These are phyloP conservation scores for Aspergillus nidulans DNA, from an alignment of 495 filamentous ascomycete species.

Conservation along the genomic window DNA sequence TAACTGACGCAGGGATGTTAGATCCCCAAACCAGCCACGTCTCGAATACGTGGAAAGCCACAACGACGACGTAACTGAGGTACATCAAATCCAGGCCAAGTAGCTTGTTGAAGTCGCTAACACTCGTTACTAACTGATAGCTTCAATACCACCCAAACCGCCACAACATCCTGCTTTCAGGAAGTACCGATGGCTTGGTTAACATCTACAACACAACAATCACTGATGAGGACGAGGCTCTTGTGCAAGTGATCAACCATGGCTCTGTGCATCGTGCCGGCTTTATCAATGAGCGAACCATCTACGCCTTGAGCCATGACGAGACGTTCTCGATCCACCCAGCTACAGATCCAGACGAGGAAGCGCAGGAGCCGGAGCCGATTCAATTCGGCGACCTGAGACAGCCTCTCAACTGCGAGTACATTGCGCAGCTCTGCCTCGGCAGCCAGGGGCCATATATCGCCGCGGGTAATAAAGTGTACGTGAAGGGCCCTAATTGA, in stretches of 20 bases:
- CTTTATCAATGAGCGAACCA: conserved; percentile 63
- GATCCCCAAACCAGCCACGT: conserved; percentile 49
- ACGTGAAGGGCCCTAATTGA: conserved; percentile 11
- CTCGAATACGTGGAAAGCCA: conserved; percentile 79
- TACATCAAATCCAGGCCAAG: conserved; percentile 23
- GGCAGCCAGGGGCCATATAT: conserved; percentile 47
- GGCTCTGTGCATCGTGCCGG: conserved; percentile 80
- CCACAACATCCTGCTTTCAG: conserved; percentile 67
- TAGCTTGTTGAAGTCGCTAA: background rate
- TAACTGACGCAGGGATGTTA: conserved; percentile 58
- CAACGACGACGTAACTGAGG: conserved; percentile 87
- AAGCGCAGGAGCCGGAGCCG: conserved; percentile 45
- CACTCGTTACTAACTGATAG: conserved; percentile 24
- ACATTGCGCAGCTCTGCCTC: conserved; percentile 67
- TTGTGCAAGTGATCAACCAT: conserved; percentile 85
- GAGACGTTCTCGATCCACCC: conserved; percentile 76
- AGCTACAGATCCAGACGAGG: conserved; percentile 54
- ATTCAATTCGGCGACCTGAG: conserved; percentile 74
- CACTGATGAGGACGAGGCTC: conserved; percentile 78
- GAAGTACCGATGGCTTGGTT: conserved; percentile 87
- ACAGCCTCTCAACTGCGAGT: conserved; percentile 67
- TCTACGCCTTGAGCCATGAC: conserved; percentile 76
- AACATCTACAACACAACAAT: conserved; percentile 76
- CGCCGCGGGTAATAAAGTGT: conserved; percentile 43
- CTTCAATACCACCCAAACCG: conserved; percentile 67